Evolutionary conservation across 1,284 basidiomycete genomes (phyloP).

Genomic region (Fomitopsis pinicola): DNA sequence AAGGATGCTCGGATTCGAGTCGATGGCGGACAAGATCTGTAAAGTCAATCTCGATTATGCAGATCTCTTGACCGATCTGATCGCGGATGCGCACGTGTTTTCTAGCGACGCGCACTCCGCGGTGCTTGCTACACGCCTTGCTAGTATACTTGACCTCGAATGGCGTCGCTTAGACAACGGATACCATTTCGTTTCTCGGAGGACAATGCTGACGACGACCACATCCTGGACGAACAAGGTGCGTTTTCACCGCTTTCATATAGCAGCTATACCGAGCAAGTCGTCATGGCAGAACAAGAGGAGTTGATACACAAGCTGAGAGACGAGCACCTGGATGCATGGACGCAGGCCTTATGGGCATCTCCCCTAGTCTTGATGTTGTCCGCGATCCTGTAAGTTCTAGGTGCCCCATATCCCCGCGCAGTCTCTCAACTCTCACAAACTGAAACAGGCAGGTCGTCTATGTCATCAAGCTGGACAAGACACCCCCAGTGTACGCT

Average conservation of each 20-base stretch:
- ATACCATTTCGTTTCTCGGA: slow-evolving; percentile 23
- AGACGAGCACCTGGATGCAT: slow-evolving; percentile 15
- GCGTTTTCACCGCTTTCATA: neutral
- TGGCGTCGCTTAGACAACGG: slow-evolving; percentile 20
- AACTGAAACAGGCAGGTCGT: slow-evolving; percentile 18
- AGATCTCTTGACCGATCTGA: neutral
- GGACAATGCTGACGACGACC: slow-evolving; percentile 14
- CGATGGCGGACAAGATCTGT: neutral
- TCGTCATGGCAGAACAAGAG: slow-evolving; percentile 22
- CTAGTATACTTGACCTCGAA: neutral
- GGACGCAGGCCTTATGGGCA: slow-evolving; percentile 13
- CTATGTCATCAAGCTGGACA: slow-evolving; percentile 15
- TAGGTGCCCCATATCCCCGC: neutral
- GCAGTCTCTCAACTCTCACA: neutral
- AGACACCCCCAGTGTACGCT: slow-evolving; percentile 19
- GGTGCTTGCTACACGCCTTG: neutral
- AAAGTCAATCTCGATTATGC: neutral
- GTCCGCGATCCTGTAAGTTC: slow-evolving; percentile 22
- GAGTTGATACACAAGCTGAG: slow-evolving; percentile 23
- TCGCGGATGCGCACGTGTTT: neutral
- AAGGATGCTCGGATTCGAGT: neutral
- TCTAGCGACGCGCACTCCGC: neutral
- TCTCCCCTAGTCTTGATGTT: slow-evolving; percentile 18
- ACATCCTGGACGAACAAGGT: slow-evolving; percentile 30
- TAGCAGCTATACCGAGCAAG: neutral